Percentiles rank a stretch among this genome's conserved stretches.
Evolutionary conservation across 108 stramenopile species (phyloP).

Genomic region (Hondaea fermentalgiana): DNA sequence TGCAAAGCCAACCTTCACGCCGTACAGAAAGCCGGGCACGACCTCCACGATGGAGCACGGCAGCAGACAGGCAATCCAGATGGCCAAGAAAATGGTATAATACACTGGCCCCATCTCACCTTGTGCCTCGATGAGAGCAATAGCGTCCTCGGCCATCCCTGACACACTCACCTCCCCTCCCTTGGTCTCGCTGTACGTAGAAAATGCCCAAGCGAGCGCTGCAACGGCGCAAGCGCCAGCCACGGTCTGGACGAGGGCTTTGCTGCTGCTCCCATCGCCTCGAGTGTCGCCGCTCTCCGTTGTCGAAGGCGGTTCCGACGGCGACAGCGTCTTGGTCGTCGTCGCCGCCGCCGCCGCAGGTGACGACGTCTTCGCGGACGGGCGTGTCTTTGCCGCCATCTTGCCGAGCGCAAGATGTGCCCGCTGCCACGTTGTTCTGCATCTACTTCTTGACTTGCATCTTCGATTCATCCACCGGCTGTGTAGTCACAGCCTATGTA

Average conservation of each 20-base stretch:
- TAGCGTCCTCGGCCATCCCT: background rate
- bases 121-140: background rate
- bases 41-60: conserved; percentile 1
- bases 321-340: too few relatives aligned
- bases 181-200: background rate
- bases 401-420: too few relatives aligned
- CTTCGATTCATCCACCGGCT: too few relatives aligned
- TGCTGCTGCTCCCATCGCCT: background rate
- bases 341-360: too few relatives aligned
- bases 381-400: too few relatives aligned
- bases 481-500: too few relatives aligned
- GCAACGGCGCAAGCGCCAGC: background rate
- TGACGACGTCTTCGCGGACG: too few relatives aligned
- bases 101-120: conserved; percentile 8
- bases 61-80: background rate
- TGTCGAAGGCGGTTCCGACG: too few relatives aligned
- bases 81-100: background rate
- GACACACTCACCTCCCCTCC: background rate
- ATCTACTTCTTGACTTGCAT: too few relatives aligned
- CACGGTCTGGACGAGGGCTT: background rate
- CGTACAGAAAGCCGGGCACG: conserved; percentile 1
- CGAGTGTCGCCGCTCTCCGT: too few relatives aligned
- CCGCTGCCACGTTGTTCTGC: too few relatives aligned
- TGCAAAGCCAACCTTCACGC: background rate
- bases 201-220: background rate